Conservation (phyloP, 305 asterid genomes). For the Ilex paraguariensis region DNA sequence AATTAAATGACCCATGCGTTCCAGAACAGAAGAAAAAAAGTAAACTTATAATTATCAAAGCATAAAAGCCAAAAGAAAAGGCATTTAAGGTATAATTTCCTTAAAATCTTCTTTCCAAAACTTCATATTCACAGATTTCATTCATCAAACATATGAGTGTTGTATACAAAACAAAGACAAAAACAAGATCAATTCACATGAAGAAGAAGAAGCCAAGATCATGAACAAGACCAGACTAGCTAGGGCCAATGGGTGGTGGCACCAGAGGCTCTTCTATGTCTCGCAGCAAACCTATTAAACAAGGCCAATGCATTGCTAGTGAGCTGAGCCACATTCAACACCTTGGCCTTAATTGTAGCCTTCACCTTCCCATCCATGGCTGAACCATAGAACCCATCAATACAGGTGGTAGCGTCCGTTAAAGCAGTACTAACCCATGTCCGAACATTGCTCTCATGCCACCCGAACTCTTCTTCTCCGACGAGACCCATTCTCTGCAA, state of each 20-base stretch:
- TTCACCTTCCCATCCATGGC: constrained; percentile 39
- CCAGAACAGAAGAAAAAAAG: no score
- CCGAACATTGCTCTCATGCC: constrained; percentile 59
- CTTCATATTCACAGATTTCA: constrained; percentile 2
- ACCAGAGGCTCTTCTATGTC: constrained; percentile 27
- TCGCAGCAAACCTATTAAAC: constrained; percentile 53
- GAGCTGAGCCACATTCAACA: constrained; percentile 45
- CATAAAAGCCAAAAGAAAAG: no score
- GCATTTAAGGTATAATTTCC: no score
- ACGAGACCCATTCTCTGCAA: constrained; percentile 28
- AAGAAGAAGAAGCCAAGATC: not conserved
- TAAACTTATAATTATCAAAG: no score
- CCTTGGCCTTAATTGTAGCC: constrained; percentile 43
- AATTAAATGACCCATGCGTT: no score
- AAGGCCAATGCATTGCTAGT: constrained; percentile 54
- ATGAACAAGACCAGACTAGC: not conserved
- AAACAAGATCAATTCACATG: not conserved
- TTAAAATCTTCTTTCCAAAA: not conserved
- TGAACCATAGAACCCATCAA: constrained; percentile 50
- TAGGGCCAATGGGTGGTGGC: not conserved
- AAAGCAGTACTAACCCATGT: constrained; percentile 71
- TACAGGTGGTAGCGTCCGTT: constrained; percentile 45
- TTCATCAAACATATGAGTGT: not conserved
- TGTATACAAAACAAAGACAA: not conserved
- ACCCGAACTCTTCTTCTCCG: constrained; percentile 27